These are phyloP conservation scores for Scedosporium minutisporum DNA, from an alignment of 2,329 filamentous ascomycete species.

Conservation along the genomic window DNA sequence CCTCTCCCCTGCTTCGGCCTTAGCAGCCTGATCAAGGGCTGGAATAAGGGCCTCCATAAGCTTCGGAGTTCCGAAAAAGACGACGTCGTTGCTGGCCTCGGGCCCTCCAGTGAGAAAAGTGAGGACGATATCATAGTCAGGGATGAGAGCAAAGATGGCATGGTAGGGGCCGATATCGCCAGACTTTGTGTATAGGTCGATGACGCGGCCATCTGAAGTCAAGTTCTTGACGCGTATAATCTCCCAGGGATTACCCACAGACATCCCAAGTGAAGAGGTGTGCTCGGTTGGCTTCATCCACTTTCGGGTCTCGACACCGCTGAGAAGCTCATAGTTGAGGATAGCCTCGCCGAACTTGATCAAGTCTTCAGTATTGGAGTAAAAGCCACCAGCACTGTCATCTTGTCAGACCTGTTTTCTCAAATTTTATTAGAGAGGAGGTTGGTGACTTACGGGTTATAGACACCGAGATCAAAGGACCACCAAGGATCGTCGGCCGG, in stretches of 20 bases:
- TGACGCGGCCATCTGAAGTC: conserved; percentile 25
- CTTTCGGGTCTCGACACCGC: conserved; percentile 25
- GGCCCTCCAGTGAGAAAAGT: conserved; percentile 26
- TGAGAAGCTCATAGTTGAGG: conserved; percentile 29
- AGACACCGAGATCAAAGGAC: conserved; percentile 23
- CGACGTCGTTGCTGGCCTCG: conserved; percentile 14
- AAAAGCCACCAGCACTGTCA: conserved; percentile 27
- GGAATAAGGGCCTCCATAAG: conserved; percentile 24
- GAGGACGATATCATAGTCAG: conserved; percentile 35
- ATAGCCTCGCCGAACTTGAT: conserved; percentile 31
- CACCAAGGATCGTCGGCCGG: conserved; percentile 23
- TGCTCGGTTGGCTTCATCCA: conserved; percentile 35
- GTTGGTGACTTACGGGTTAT: conserved; percentile 21
- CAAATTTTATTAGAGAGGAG: neutral
- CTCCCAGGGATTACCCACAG: conserved; percentile 37
- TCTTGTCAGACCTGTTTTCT: neutral
- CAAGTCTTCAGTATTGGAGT: conserved; percentile 31
- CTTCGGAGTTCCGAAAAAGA: conserved; percentile 19
- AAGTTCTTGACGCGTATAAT: conserved; percentile 29
- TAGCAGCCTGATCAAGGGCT: conserved; percentile 31
- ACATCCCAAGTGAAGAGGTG: conserved; percentile 25
- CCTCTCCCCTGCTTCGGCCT: conserved; percentile 19
- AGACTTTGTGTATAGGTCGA: conserved; percentile 37
- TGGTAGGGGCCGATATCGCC: conserved; percentile 34
- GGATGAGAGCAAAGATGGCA: conserved; percentile 28